Percentiles rank a stretch among this genome's conserved stretches.
Evolutionary conservation across 176 grass and related monocot genomes (phyloP).

Genomic region (Rhynchospora pubera): DNA sequence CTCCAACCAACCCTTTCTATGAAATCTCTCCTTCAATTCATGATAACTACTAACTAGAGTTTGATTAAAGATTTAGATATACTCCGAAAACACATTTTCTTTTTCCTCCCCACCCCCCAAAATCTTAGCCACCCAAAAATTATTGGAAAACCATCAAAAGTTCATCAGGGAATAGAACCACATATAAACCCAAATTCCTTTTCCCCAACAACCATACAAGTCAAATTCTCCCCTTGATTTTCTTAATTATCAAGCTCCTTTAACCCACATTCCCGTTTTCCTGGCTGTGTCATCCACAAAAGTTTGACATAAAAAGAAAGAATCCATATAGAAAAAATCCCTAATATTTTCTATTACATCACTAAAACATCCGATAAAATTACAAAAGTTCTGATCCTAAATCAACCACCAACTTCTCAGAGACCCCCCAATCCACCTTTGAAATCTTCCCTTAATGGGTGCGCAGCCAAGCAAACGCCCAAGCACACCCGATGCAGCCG

Average conservation of each 20-base stretch:
- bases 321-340: not conserved
- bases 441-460: conserved; percentile 22
- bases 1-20: not conserved
- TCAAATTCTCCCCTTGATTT: not conserved
- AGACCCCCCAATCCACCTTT: not conserved
- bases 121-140: conserved; percentile 1
- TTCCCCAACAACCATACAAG: not conserved
- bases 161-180: not conserved
- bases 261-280: conserved; percentile 2
- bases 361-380: not conserved
- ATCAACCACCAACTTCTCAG: not conserved
- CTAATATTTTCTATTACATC: not conserved
- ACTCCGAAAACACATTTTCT: conserved; percentile 8
- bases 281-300: not conserved
- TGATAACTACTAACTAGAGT: not conserved
- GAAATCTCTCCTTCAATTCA: conserved; percentile 28
- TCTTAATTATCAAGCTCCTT: not conserved
- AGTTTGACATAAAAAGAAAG: not conserved
- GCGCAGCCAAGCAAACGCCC: conserved; percentile 20
- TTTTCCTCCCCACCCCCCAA: not conserved
- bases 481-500: not conserved
- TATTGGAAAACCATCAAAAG: not conserved
- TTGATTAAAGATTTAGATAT: not conserved
- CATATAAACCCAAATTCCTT: conserved; percentile 11
- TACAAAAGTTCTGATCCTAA: not conserved